Evolutionary conservation across 441 rosid species (phyloP).

Genomic region (Euphorbia celastroides): DNA sequence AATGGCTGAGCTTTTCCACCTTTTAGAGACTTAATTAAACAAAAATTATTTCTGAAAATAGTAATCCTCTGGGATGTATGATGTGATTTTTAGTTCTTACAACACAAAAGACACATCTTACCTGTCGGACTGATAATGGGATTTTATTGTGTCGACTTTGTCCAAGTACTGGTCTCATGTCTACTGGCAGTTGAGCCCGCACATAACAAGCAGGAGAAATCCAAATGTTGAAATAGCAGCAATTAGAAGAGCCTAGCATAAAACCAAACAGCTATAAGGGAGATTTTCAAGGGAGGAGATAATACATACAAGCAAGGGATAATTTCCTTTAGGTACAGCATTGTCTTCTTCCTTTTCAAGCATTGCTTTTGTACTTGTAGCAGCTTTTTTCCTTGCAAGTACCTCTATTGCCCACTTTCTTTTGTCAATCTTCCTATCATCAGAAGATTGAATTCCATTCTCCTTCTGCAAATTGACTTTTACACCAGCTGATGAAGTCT

Average conservation of each 20-base stretch:
- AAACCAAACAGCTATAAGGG: slow-evolving; percentile 9
- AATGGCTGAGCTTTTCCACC: too few species aligned
- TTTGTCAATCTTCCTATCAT: slow-evolving; percentile 72
- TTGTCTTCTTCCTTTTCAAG: slow-evolving; percentile 53
- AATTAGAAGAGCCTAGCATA: slow-evolving; percentile 14
- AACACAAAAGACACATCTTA: slow-evolving; percentile 25
- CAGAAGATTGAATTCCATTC: slow-evolving; percentile 32
- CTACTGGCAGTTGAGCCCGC: slow-evolving; percentile 87
- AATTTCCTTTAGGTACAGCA: slow-evolving; percentile 64
- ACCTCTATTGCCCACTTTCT: slow-evolving; percentile 94
- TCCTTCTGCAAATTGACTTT: slow-evolving; percentile 37
- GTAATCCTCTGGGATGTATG: not conserved
- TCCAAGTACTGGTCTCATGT: slow-evolving; percentile 81
- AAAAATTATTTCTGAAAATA: not conserved
- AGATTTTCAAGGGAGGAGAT: not conserved
- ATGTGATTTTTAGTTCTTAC: not conserved
- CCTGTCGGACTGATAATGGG: slow-evolving; percentile 88
- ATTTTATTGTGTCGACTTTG: slow-evolving; percentile 74
- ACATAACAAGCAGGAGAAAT: slow-evolving; percentile 24
- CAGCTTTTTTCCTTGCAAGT: slow-evolving; percentile 88
- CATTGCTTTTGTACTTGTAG: slow-evolving; percentile 41
- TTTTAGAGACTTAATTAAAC: too few species aligned
- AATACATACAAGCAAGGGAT: slow-evolving; percentile 71
- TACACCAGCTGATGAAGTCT: slow-evolving; percentile 27
- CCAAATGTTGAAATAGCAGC: slow-evolving; percentile 4